Conservation (phyloP, 2,329 filamentous ascomycete genomes). For the Claviceps cyperi region DNA sequence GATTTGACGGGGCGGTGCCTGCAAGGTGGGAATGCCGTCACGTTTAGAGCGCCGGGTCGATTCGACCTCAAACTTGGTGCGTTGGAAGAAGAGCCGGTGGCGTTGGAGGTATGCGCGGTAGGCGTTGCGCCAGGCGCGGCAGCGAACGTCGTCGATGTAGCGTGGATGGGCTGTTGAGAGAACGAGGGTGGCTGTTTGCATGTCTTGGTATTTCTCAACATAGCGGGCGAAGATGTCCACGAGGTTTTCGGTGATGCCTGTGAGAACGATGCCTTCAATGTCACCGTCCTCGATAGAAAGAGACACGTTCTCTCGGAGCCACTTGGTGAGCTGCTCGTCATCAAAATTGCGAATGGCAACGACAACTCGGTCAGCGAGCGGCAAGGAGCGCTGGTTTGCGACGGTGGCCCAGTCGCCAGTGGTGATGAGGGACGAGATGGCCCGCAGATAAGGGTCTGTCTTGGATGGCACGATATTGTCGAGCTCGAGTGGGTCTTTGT, state of each 20-base stretch:
- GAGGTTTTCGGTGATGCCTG: conserved; percentile 57
- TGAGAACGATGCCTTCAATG: conserved; percentile 63
- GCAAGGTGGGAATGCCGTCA: conserved; percentile 46
- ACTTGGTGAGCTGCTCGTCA: conserved; percentile 47
- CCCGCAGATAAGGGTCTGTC: conserved; percentile 65
- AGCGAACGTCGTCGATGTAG: conserved; percentile 65
- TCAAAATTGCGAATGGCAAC: conserved; percentile 55
- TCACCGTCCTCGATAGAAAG: conserved; percentile 51
- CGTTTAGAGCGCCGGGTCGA: conserved; percentile 56
- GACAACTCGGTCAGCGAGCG: conserved; percentile 59
- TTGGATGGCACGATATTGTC: conserved; percentile 46
- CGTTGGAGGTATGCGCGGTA: conserved; percentile 60
- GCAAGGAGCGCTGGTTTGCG: conserved; percentile 57
- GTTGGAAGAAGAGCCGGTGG: conserved; percentile 59
- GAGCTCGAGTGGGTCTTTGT: conserved; percentile 39
- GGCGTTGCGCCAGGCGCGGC: conserved; percentile 55
- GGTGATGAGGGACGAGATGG: conserved; percentile 63
- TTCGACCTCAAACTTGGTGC: conserved; percentile 65
- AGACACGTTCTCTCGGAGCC: conserved; percentile 51
- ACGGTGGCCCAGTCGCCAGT: conserved; percentile 65
- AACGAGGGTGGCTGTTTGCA: conserved; percentile 65
- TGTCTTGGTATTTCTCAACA: conserved; percentile 59
- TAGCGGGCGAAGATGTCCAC: conserved; percentile 66
- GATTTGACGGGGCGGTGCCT: conserved; percentile 53
- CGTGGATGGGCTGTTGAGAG: conserved; percentile 59